A percentile compares a stretch with the other conserved stretches of the same genome.
Evolutionary conservation across 2,329 filamentous ascomycete genomes (phyloP).

Genomic region (Plectosphaerella sp.): DNA sequence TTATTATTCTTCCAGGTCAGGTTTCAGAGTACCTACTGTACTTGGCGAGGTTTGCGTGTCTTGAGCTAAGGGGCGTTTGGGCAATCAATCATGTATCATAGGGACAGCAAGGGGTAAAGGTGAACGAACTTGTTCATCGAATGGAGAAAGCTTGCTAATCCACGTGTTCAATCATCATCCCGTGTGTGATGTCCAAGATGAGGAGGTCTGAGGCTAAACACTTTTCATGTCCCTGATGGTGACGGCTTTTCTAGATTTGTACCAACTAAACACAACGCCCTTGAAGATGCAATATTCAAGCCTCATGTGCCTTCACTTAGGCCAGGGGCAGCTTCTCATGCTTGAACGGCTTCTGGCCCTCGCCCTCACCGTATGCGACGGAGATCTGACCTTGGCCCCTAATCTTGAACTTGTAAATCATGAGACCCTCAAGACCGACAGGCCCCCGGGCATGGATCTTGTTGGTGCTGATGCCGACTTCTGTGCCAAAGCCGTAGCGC

Average conservation of each 20-base stretch:
- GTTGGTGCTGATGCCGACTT: slow-evolving; percentile 97
- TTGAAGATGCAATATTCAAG: too few species aligned
- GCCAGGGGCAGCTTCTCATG: slow-evolving; percentile 47
- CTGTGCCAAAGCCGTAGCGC: slow-evolving; percentile 95
- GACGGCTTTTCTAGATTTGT: too few species aligned
- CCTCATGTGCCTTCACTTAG: neutral
- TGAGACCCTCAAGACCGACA: slow-evolving; percentile 88
- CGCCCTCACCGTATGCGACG: slow-evolving; percentile 64
- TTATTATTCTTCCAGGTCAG: neutral
- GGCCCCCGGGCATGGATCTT: slow-evolving; percentile 95
- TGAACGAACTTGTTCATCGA: too few species aligned
- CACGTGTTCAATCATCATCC: too few species aligned
- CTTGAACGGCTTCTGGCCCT: slow-evolving; percentile 54
- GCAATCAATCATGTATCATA: too few species aligned
- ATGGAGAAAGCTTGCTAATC: too few species aligned
- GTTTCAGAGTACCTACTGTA: neutral
- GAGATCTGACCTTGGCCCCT: slow-evolving; percentile 80
- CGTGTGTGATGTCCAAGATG: too few species aligned
- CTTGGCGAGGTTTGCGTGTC: neutral
- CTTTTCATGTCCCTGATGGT: too few species aligned
- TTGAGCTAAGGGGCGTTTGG: too few species aligned
- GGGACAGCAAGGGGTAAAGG: too few species aligned
- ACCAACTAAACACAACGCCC: too few species aligned
- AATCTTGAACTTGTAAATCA: slow-evolving; percentile 96
- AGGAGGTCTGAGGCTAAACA: too few species aligned